Evolutionary conservation across 1,139 yeast genomes (phyloP), one percentile per base, ranked within the genome.

Genomic region (Yamadazyma buinensis): DNA sequence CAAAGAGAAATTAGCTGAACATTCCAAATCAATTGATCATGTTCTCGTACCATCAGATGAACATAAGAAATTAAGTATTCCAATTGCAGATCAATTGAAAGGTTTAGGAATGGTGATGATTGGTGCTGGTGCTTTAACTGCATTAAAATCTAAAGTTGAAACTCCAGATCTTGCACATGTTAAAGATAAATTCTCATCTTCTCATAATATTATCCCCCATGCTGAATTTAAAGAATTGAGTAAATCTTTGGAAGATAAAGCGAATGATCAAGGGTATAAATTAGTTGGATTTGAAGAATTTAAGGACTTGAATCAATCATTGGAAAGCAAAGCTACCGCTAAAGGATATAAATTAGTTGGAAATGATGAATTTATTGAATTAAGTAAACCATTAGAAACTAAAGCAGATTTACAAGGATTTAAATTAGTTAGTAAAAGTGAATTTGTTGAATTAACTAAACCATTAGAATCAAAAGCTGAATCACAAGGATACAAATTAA

Each of bases 281-380:
- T 30, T 62, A 7, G 32, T 64, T 3, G 37, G 35, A 17, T 34
- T 26, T 7, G 37, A 31, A 3, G 49, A 42, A 21, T 40, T 41
- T 30, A 38, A 39, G 5, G 14, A 32, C 33, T 29, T 51, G 15
- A 33, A 34, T 12, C 25, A 23, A 3, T 38, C 61, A 13, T 42
- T 59, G 23, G 58, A 57, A 28, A 55, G 47, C 4, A 53, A 39
- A 32, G 48, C 60, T 7, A 45, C 47, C 30, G 58, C 52, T 11
- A 45, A 54, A 1, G 51, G 52, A 15, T 47, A 48, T 43, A 55
- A 51, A 39, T 30, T 62, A 7, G 32, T 64, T 3, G 37, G 34
- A 17, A 35, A 27, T 17, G 40, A 45, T 8, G 67, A 61, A 24
- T 63, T 62, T 37, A 64, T 65, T 33, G 55, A 54, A 11, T 49